phyloP scores from a whole-genome alignment of 2,329 filamentous ascomycete species.

The Fusarium luffae region DNA sequence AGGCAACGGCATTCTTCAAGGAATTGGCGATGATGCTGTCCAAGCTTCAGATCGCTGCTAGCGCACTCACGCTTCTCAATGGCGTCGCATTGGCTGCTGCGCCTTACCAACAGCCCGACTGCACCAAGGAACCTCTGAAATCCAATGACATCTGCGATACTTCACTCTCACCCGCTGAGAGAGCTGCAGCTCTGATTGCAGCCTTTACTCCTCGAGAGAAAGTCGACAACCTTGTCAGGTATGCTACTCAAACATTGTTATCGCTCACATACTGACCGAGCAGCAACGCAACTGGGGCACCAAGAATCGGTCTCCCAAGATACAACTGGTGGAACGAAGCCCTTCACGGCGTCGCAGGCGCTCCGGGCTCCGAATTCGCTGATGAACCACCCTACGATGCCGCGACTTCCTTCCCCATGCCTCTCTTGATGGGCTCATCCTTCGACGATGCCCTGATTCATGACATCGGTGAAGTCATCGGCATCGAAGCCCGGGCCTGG shows the following conservation, averaged over 20 bases:
- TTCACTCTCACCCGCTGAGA: background rate
- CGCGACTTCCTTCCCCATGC: slow-evolving; percentile 4
- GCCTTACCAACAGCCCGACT: background rate
- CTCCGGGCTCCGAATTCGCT: background rate
- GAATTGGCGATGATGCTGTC: background rate
- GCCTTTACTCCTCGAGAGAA: background rate
- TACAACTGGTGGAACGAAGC: slow-evolving; percentile 27
- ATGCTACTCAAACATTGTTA: rapidly evolving
- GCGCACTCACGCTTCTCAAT: background rate
- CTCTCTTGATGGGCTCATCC: background rate
- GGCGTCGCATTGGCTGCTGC: background rate
- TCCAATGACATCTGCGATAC: slow-evolving; percentile 10
- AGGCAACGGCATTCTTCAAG: rapidly evolving
- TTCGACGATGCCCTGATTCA: slow-evolving; percentile 7
- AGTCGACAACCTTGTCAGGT: slow-evolving; percentile 8
- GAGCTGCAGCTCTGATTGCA: background rate
- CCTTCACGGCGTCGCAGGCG: background rate
- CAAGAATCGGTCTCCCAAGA: background rate
- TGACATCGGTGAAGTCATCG: background rate
- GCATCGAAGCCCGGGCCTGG: slow-evolving; percentile 1
- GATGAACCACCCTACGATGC: background rate
- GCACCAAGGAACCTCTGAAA: background rate
- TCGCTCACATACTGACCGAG: rapidly evolving
- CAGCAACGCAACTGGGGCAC: slow-evolving; percentile 8
- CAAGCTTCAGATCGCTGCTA: background rate